Evolutionary conservation across 148 eudicot genomes (phyloP), one percentile per base, ranked within the genome.

Genomic region (Amaranthus hypochondriacus): DNA sequence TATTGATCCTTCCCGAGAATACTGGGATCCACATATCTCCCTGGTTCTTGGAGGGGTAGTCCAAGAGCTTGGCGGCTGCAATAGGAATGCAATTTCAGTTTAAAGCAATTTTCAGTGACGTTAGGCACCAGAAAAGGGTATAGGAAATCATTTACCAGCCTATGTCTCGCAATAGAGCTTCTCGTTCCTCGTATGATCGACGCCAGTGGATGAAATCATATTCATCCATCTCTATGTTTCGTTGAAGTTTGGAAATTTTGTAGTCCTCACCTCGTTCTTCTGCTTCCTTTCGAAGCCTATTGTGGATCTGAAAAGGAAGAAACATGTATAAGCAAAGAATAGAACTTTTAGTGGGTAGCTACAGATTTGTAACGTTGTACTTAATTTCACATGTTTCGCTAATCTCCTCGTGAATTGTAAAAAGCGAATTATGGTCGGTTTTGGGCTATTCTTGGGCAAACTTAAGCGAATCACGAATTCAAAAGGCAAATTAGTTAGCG

Each of bases 151-250:
- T 28, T 28, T 91, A 95, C 98, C 97, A 83, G 94, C 94, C 89
- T 48, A 92, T 95, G 75, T 95, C 99, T 85, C 99, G 85, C 62
- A 95, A 71, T 56, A 95, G 83, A 78, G 99, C 92, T 80, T 95
- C 97, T 90, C 99, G 82, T 83, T 95, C 99, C 80, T 95, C 99
- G 28, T 90, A 75, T n/a, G 99, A 95, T 60, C 99, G 83, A 56
- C 90, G 89, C 99, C 99, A 95, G 73, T 95, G 99, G 76, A 92
- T 82, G 10, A 90, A 76, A 77, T 95, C 99, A 73, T 95, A 95
- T 78, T 95, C 96, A 72, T 95, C 96, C 99, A 95, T 95, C 78
- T 95, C 99, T 66, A 71, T 76, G 57, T 90, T 89, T 74, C 99
- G 82, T 83, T 89, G 86, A 71, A 92, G 73, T 80, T 87, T 87